These are phyloP conservation scores for Eustoma russellianum DNA, from an alignment of 257 asterid species.

Conservation along the genomic window DNA sequence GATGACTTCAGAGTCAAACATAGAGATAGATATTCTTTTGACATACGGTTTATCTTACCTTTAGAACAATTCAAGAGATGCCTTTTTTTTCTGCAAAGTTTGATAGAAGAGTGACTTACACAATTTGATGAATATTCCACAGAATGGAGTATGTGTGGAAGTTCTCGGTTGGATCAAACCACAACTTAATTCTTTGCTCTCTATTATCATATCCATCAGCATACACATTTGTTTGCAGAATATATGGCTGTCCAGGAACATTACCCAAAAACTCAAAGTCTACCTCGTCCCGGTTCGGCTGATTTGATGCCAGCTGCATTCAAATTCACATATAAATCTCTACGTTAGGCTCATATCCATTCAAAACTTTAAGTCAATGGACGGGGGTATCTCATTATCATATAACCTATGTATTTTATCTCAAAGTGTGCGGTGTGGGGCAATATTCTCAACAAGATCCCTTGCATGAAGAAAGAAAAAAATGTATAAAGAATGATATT, in stretches of 20 bases:
- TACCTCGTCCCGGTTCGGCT: conserved; percentile 66
- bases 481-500: neutral
- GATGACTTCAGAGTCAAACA: no score
- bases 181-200: conserved; percentile 63
- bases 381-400: no score
- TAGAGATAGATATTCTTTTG: no score
- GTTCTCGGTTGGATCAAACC: conserved; percentile 92
- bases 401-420: no score
- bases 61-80: no score
- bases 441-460: no score
- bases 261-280: conserved; percentile 93
- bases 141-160: conserved; percentile 75
- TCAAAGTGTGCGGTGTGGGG: no score
- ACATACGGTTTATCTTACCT: no score
- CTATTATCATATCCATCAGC: conserved; percentile 61
- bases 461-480: neutral
- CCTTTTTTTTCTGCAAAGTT: no score
- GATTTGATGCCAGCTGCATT: conserved; percentile 55
- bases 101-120: conserved; percentile 35
- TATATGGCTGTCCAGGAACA: conserved; percentile 46
- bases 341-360: no score
- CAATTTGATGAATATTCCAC: conserved; percentile 84
- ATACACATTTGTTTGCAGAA: conserved; percentile 72
- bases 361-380: no score
- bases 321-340: no score